Evolutionary conservation across 805 yeast species (phyloP), one percentile per base, ranked within the genome.

Genomic region (Candida mattraensis): DNA sequence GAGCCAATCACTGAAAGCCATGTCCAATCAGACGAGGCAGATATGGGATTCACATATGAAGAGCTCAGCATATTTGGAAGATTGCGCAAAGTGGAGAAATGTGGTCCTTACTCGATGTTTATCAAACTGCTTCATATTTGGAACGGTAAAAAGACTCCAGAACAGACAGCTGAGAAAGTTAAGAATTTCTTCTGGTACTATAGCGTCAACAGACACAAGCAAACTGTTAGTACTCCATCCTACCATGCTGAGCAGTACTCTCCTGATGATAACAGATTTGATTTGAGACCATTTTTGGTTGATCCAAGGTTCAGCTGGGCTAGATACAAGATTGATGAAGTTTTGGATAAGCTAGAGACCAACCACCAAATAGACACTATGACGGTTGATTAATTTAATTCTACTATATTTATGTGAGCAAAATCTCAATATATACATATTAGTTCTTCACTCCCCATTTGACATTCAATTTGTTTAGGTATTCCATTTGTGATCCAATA

Each of bases 191-290:
- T 86, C 73, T 89, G 84, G 69, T 93, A 76, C 58, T 94, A 93
- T 62, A 96, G 97, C 4, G 77, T 93, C 39, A 93, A 93, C 61
- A 79, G 99, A 53, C 99, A 93, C 63, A 93, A 93, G 64, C 93
- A 87, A 80, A 93, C 99, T 1, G 89, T 91, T n/a, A 72, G 89
- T 59, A 93, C 99, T 0, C 99, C 99, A 10, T 76, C 94, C 23
- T 93, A 93, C 56, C 99, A 93, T 53, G 99, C 99, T 0, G 99
- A 93, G 60, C 94, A 87, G 54, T 93, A 93, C 57, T 89, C 98
- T 3, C 97, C 99, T 1, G 99, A 93, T 61, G 99, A 93, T 61
- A 93, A 93, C 59, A 73, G 99, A 52, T 93, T 85, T 61, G 99
- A 93, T 59, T 68, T 94, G 54, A 73, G 99, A 49, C 99, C 99